Percentiles rank a stretch among this genome's conserved stretches.
Evolutionary conservation across 371 early-diverging fungal genomes (phyloP).

Genomic region (Choanephora cucurbitarum): DNA sequence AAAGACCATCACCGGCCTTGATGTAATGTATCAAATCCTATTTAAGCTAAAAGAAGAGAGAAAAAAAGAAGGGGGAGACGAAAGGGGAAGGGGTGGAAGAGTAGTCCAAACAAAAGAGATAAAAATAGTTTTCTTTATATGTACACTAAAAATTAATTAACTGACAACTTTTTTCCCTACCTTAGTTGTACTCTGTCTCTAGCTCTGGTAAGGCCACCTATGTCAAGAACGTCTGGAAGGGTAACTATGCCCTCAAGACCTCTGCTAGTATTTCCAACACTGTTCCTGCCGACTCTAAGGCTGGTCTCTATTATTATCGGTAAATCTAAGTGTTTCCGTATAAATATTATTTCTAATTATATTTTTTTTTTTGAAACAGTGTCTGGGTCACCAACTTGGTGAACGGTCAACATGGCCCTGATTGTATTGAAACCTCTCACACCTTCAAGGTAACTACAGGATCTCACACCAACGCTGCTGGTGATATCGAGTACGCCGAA

Average conservation of each 20-base stretch:
- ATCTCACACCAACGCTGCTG: slow-evolving; percentile 57
- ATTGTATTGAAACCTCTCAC: slow-evolving; percentile 55
- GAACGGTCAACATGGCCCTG: slow-evolving; percentile 46
- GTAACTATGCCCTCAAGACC: slow-evolving; percentile 35
- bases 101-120: slow-evolving; percentile 3
- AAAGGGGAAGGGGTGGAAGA: too few species aligned
- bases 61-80: not conserved
- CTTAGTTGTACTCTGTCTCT: slow-evolving; percentile 43
- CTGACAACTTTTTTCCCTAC: slow-evolving; percentile 4
- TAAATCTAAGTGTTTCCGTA: too few species aligned
- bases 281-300: slow-evolving; percentile 28
- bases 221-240: slow-evolving; percentile 47
- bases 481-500: slow-evolving; percentile 50
- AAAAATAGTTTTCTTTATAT: slow-evolving; percentile 6
- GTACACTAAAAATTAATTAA: too few species aligned
- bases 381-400: slow-evolving; percentile 52
- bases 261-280: slow-evolving; percentile 36
- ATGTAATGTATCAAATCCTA: slow-evolving; percentile 31
- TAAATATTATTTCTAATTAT: not conserved
- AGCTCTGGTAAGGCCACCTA: slow-evolving; percentile 40
- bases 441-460: slow-evolving; percentile 65
- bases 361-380: slow-evolving; percentile 19
- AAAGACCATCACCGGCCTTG: slow-evolving; percentile 48
- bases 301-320: slow-evolving; percentile 57
- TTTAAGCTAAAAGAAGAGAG: too few species aligned